These are phyloP conservation scores for Ceratobasidium sp. DNA, from an alignment of 1,284 basidiomycete genomes.

Conservation along the genomic window DNA sequence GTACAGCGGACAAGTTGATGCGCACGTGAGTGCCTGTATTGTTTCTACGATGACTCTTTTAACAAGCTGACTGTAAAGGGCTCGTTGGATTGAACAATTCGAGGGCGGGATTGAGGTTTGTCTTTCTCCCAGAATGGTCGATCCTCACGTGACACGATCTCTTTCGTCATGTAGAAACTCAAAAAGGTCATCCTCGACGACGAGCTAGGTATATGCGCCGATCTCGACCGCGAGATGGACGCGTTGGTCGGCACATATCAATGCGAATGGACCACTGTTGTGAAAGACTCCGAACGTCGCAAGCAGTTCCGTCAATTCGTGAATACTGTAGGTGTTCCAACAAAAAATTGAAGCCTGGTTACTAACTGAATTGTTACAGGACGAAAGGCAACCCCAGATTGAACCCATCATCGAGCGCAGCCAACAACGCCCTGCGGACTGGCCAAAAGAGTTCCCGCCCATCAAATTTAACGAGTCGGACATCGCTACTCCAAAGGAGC, in stretches of 20 bases:
- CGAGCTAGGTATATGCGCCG: constrained; percentile 78
- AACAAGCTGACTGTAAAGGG: constrained; percentile 62
- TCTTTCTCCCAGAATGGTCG: no score
- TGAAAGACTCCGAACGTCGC: constrained; percentile 68
- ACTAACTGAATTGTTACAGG: constrained; percentile 50
- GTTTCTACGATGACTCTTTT: no score
- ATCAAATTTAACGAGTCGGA: constrained; percentile 63
- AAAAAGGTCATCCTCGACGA: constrained; percentile 79
- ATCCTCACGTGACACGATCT: background rate
- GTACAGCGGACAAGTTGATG: constrained; percentile 73
- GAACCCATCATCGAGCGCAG: constrained; percentile 74
- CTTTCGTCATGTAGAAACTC: constrained; percentile 62
- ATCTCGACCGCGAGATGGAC: constrained; percentile 80
- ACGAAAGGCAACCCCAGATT: constrained; percentile 65
- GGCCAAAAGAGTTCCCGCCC: constrained; percentile 71
- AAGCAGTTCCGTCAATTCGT: constrained; percentile 76
- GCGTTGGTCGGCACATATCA: constrained; percentile 74
- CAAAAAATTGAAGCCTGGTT: background rate
- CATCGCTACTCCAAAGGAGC: constrained; percentile 61
- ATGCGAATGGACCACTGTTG: constrained; percentile 79
- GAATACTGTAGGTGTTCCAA: constrained; percentile 64
- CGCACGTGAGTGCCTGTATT: constrained; percentile 24
- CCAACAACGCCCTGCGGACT: constrained; percentile 76
- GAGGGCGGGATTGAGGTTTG: constrained; percentile 75
- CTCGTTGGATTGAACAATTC: constrained; percentile 80